Conservation (phyloP, 2,329 filamentous ascomycete genomes). For the Colletotrichum falcatum region DNA sequence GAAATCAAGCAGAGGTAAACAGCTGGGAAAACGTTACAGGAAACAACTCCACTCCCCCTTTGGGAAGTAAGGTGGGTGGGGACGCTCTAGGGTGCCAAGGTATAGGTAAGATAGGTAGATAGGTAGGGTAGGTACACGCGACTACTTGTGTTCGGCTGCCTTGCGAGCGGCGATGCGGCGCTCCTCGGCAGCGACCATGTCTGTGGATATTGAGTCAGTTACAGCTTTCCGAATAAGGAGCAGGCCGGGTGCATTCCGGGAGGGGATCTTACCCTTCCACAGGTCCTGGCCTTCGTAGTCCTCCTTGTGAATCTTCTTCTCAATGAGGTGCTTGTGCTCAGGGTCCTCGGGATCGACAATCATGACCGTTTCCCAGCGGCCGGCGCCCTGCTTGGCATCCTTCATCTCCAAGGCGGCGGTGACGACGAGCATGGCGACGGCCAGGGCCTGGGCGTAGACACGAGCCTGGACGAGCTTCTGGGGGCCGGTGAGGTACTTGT, state of each 20-base stretch:
- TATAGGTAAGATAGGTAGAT: background rate
- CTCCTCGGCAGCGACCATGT: conserved; percentile 88
- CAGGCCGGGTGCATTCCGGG: background rate
- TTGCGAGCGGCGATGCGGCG: conserved; percentile 61
- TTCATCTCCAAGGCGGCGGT: conserved; percentile 83
- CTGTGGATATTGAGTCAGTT: conserved; percentile 54
- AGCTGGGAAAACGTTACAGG: background rate
- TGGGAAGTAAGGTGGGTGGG: background rate
- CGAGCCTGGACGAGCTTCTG: conserved; percentile 96
- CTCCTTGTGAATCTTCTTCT: conserved; percentile 90
- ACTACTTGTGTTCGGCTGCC: conserved; percentile 33
- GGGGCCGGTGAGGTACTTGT: conserved; percentile 76
- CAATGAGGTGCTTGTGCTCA: conserved; percentile 83
- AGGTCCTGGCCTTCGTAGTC: conserved; percentile 90
- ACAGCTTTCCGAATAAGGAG: background rate
- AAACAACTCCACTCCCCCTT: background rate
- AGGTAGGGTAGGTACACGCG: background rate
- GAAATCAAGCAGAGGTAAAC: background rate
- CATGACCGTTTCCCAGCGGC: conserved; percentile 87
- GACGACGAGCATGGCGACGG: conserved; percentile 84
- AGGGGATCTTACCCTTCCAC: conserved; percentile 78
- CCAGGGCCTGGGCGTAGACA: conserved; percentile 93
- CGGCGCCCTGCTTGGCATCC: conserved; percentile 81
- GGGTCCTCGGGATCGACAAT: conserved; percentile 85
- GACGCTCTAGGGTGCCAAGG: background rate